Base-by-base conservation (phyloP, 139 green algal genomes). In the Protoeuglena noctilucae region DNA sequence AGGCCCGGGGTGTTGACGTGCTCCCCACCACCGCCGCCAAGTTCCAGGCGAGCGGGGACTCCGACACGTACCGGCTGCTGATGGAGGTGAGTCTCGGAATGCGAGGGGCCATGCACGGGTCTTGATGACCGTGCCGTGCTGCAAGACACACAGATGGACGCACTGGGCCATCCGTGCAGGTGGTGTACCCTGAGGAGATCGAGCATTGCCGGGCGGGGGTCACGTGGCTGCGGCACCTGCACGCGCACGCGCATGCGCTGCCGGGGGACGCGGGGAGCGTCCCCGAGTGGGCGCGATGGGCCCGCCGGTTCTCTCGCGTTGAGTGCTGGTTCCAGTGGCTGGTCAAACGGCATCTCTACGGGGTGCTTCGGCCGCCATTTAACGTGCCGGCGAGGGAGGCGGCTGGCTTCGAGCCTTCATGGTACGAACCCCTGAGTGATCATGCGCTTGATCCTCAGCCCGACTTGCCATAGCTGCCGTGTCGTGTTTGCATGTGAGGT, bases 121-220 rank as follows among this genome's bases (percentile, higher is more conserved):
- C n/a, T n/a, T n/a, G n/a, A n/a, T n/a, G n/a, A n/a, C n/a, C n/a
- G n/a, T n/a, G n/a, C n/a, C n/a, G n/a, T n/a, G n/a, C 9, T 40
- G 43, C 43, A 28, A 50, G 6, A 18, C 43, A 50, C 43, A 50
- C 12, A 4, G 18, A 4, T n/a, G 6, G 4, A 50, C 4, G 43
- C 43, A 14, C 43, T 50, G 43, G 25, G 43, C 14, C 43, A 23
- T 50, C 19, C 48, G 7, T 40, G 48, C 56, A 73, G 67, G 12
- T 12, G 25, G 53, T 60, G 28, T 60, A 60, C 40, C 53, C 53
- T 7, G 88, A 94, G 69, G 86, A 96, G 60, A 63, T 96, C 22
- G 78, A 67, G 1, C 88, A 96, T 66, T 93, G 82, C 65, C 79
- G 67, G 0, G 85, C 86, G 4, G 88, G 88, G 0, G 75, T 91